Evolutionary conservation across 2,329 filamentous ascomycete genomes (phyloP).

Genomic region (Microsporum audouinii): DNA sequence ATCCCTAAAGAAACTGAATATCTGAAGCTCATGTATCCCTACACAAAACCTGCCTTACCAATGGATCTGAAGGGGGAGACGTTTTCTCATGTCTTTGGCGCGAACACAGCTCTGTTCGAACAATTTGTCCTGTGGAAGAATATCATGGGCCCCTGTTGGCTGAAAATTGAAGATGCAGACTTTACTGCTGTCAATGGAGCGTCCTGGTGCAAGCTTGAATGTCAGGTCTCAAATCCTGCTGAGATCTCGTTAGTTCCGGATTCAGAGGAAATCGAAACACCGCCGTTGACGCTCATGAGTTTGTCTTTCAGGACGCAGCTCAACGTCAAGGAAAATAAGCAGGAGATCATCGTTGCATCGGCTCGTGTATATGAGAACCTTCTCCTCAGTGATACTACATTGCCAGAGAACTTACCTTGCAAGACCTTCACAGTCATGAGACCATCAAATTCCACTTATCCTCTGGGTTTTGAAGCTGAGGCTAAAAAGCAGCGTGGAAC

Average conservation of each 20-base stretch:
- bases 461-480: conserved; percentile 73
- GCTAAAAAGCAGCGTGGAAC: conserved; percentile 63
- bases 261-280: conserved; percentile 67
- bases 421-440: conserved; percentile 87
- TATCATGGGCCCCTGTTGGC: conserved; percentile 97
- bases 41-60: conserved; percentile 67
- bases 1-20: conserved; percentile 86
- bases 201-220: conserved; percentile 93
- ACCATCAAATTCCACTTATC: conserved; percentile 63
- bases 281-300: conserved; percentile 92
- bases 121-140: conserved; percentile 99
- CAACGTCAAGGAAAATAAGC: conserved; percentile 87
- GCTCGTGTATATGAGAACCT: conserved; percentile 88
- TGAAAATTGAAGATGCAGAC: conserved; percentile 76
- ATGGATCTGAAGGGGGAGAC: conserved; percentile 66
- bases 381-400: conserved; percentile 72
- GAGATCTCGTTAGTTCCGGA: conserved; percentile 62
- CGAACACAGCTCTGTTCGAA: conserved; percentile 87
- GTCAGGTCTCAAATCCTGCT: conserved; percentile 66
- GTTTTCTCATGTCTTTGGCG: conserved; percentile 87
- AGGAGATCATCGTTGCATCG: conserved; percentile 86
- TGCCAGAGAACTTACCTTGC: conserved; percentile 77
- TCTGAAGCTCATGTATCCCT: conserved; percentile 90
- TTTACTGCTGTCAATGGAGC: conserved; percentile 79
- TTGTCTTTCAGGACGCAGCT: conserved; percentile 76